Base-by-base conservation (phyloP, 768 basidiomycete genomes). In the Boletus sp. region DNA sequence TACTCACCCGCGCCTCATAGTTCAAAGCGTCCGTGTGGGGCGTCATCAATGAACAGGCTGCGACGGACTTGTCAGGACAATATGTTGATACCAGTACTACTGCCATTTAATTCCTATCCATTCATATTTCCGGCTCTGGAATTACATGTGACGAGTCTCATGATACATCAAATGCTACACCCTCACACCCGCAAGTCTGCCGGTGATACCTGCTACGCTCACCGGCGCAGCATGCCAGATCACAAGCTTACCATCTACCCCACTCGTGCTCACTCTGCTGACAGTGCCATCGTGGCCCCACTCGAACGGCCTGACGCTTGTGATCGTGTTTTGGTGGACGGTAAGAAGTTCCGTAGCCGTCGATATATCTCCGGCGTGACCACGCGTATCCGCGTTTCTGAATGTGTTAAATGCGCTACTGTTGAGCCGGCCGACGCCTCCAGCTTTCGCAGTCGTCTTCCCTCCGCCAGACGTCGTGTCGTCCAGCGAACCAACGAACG, bases 11-110 rank as follows among this genome's bases (percentile, higher is more conserved):
- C 50, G 0, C 20, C 20, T 18, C 35, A 7, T 63, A 94, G 92
- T 98, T 94, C 83, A 95, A 97, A 75, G 94, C 90, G 0, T 96
- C 95, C 11, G 93, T 96, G 1, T 96, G 94, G 93, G 92, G 89
- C 14, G 89, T 95, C 52, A 88, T 97, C 69, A 91, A 89, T 69
- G 88, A 92, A 64, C 87, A 90, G 64, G 81, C 83, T 33, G 67
- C 58, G 50, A 60, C 52, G 11, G 64, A 61, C 48, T 52, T 42
- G 42, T 55, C 63, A 12, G 64, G 44, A 20, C 55, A 62, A 48
- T 58, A 61, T 24, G 50, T 61, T 18, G 64, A 70, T 58, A 57
- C 52, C 36, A 48, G 45, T 30, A 60, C 57, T 33, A 46, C 50
- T n/a, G 2, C 61, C 48, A 49, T 63, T 55, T 66, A 66, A 54